Percentiles rank a stretch among this genome's conserved stretches.
Evolutionary conservation across 352 stramenopile genomes (phyloP).

Genomic region (Pythium scleroteichum): DNA sequence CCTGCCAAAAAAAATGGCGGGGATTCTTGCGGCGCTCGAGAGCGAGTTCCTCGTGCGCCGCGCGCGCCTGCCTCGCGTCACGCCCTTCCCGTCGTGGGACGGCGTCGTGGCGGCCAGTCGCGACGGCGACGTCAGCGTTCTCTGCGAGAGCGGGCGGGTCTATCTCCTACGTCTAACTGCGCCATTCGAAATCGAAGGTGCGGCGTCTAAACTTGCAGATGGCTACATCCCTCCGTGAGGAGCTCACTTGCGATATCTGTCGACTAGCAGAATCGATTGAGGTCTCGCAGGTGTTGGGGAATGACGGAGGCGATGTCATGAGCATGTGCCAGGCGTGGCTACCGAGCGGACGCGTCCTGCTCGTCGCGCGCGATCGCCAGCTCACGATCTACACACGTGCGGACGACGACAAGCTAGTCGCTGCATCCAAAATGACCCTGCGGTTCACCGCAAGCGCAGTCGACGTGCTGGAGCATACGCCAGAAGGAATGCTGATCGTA

Average conservation of each 20-base stretch:
- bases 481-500: background rate
- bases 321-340: constrained; percentile 64
- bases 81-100: constrained; percentile 66
- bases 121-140: constrained; percentile 32
- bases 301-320: constrained; percentile 17
- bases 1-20: constrained; percentile 12
- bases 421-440: constrained; percentile 19
- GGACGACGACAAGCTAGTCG: constrained; percentile 15
- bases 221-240: constrained; percentile 9
- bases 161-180: constrained; percentile 38
- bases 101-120: constrained; percentile 36
- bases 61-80: constrained; percentile 39
- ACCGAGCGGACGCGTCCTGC: constrained; percentile 31
- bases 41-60: constrained; percentile 40
- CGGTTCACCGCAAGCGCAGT: constrained; percentile 41
- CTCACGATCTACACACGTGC: constrained; percentile 37
- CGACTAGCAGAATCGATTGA: constrained; percentile 16
- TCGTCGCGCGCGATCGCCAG: constrained; percentile 31
- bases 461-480: constrained; percentile 26
- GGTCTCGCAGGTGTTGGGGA: constrained; percentile 39
- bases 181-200: constrained; percentile 12
- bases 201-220: background rate
- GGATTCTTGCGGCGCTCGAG: constrained; percentile 13
- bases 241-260: background rate
- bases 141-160: constrained; percentile 54